A percentile compares a stretch with the other conserved stretches of the same genome.
These are phyloP conservation scores for Polygonum maritimum DNA, from an alignment of 148 eudicot genomes.

Conservation along the genomic window DNA sequence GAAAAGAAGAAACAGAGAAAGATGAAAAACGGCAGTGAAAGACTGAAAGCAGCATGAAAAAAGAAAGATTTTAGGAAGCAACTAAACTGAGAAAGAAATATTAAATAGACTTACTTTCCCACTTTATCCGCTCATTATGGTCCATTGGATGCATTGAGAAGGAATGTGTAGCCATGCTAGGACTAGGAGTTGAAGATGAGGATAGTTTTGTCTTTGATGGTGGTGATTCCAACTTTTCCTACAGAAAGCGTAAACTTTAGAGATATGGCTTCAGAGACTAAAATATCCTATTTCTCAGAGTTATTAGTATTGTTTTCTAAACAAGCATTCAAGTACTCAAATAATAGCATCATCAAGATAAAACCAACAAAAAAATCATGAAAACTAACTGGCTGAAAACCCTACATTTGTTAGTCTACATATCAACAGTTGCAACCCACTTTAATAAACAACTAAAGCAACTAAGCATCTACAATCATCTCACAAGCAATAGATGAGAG, in stretches of 20 bases:
- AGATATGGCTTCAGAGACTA: neutral
- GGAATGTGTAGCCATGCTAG: constrained; percentile 41
- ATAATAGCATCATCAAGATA: neutral
- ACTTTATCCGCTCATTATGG: constrained; percentile 25
- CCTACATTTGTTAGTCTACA: neutral
- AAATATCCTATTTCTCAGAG: neutral
- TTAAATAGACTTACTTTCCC: constrained; percentile 5
- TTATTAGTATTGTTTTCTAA: neutral
- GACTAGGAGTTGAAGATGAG: constrained; percentile 31
- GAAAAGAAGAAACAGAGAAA: neutral
- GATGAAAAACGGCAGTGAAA: neutral
- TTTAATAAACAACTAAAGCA: neutral
- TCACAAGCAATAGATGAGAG: neutral
- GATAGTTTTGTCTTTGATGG: constrained; percentile 40
- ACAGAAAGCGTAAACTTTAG: constrained; percentile 23
- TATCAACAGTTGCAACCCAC: neutral
- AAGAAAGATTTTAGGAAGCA: neutral
- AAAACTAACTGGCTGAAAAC: neutral
- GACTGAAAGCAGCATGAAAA: neutral
- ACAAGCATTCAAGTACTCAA: constrained; percentile 4
- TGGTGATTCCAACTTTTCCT: constrained; percentile 65
- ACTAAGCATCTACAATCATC: neutral
- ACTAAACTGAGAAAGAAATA: neutral
- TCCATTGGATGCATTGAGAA: constrained; percentile 35
- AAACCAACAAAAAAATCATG: neutral